These are phyloP conservation scores for Emydomyces testavorans DNA, from an alignment of 2,329 filamentous ascomycete genomes.

Conservation along the genomic window DNA sequence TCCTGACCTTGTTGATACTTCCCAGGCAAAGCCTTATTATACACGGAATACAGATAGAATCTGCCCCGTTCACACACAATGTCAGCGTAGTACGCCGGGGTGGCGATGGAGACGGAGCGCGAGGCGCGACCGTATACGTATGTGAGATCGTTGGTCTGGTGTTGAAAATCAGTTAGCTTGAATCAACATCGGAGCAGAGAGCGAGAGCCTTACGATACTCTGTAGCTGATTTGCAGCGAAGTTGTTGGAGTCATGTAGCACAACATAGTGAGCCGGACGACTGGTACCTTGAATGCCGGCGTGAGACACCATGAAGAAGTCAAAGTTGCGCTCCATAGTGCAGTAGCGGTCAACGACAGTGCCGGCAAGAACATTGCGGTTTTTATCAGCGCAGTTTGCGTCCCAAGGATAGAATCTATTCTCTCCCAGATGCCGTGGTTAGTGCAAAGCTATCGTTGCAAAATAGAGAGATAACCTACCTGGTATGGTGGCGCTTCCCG, in stretches of 20 bases:
- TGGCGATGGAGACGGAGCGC: constrained; percentile 73
- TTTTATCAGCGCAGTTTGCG: constrained; percentile 39
- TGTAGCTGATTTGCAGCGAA: constrained; percentile 41
- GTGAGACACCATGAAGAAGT: constrained; percentile 78
- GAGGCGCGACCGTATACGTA: constrained; percentile 76
- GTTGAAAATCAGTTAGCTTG: constrained; percentile 46
- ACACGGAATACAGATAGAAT: constrained; percentile 45
- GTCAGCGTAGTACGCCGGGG: constrained; percentile 83
- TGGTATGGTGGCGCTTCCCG: constrained; percentile 78
- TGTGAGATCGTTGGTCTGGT: constrained; percentile 47
- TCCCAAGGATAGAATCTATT: constrained; percentile 57
- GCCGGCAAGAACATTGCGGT: constrained; percentile 53
- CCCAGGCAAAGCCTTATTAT: neutral
- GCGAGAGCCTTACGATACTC: constrained; percentile 16
- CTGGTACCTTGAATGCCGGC: constrained; percentile 70
- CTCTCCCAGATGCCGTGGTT: neutral
- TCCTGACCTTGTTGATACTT: constrained; percentile 38
- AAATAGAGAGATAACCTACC: constrained; percentile 26
- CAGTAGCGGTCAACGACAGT: constrained; percentile 78
- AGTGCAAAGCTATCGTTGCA: neutral
- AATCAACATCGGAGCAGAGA: too few species aligned
- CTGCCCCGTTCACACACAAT: constrained; percentile 68
- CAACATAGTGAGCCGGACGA: constrained; percentile 71
- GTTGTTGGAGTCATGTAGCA: constrained; percentile 51
- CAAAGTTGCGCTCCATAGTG: constrained; percentile 60